Evolutionary conservation across 768 basidiomycete genomes (phyloP), one percentile per base, ranked within the genome.

Genomic region (Collybia sp.): DNA sequence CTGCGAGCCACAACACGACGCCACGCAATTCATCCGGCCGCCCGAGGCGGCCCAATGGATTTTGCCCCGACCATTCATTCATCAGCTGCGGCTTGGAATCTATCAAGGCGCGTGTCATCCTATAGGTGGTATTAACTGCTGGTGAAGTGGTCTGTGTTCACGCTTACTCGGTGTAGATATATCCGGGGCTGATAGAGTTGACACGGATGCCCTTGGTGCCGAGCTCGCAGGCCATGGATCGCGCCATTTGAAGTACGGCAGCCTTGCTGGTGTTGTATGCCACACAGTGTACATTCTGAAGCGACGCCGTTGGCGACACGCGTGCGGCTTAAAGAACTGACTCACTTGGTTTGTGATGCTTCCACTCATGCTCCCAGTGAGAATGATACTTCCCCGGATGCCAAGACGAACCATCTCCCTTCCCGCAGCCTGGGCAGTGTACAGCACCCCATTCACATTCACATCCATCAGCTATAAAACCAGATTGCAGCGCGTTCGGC

Each of bases 241-340:
- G 79, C 2, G 69, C 77, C 82, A 87, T 85, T 64, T 89, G 87
- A 31, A 87, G 51, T n/a, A 89, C 82, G n/a, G 82, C 87, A 1
- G 82, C 71, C 65, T 88, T 89, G 62, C 78, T 80, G 17, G 78
- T 76, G 59, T 86, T 87, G 63, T 88, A 88, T 2, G 82, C 79
- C 31, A 80, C 73, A 82, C 82, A 87, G 13, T 77, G 72, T 51
- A 83, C 81, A 51, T 74, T 74, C 83, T 84, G 15, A 18, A 20
- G 11, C 3, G 17, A 6, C 34, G 17, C 30, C 9, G 12, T 25
- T 30, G 18, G 20, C 15, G 20, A 25, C 31, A 9, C 3, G 20
- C 6, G 5, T 17, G 6, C n/a, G 12, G 12, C 32, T 3, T 15
- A 37, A 6, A 10, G 13, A 8, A 8, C 17, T 15, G 15, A 43